phyloP scores from a whole-genome alignment of 768 basidiomycete genomes.

The Mycena metata region DNA sequence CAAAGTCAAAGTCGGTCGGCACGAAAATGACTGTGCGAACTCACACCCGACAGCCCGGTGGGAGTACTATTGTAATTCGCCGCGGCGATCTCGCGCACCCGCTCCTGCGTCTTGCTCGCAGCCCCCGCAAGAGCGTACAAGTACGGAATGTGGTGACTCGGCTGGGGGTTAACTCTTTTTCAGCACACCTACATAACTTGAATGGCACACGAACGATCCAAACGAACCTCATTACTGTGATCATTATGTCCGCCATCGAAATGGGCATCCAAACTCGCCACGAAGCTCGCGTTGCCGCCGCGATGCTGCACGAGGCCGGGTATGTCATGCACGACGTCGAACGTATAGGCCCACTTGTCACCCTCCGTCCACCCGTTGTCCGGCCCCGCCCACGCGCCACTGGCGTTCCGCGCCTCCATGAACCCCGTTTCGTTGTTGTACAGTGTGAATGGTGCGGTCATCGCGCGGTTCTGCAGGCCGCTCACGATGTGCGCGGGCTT shows the following conservation, averaged over 20 bases:
- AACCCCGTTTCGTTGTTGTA: conserved; percentile 81
- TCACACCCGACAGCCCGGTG: conserved; percentile 79
- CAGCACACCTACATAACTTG: neutral
- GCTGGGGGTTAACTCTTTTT: conserved; percentile 53
- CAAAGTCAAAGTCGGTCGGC: neutral
- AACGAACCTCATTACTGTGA: too few species aligned
- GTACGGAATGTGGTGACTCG: conserved; percentile 90
- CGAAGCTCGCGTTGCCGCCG: conserved; percentile 77
- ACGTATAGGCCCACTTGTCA: conserved; percentile 76
- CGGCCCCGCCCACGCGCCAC: conserved; percentile 80
- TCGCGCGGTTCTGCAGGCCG: conserved; percentile 69
- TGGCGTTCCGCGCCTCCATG: conserved; percentile 82
- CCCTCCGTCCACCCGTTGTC: conserved; percentile 88
- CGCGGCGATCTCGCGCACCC: conserved; percentile 75
- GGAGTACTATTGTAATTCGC: conserved; percentile 77
- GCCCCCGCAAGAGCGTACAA: too few species aligned
- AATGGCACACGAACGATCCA: neutral
- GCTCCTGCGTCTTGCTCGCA: too few species aligned
- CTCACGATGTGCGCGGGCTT: conserved; percentile 60
- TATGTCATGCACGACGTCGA: conserved; percentile 70
- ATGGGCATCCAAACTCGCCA: conserved; percentile 74
- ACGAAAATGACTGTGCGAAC: conserved; percentile 33
- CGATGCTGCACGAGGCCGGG: conserved; percentile 64
- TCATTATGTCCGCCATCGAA: conserved; percentile 78
- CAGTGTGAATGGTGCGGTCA: conserved; percentile 69